Base-by-base conservation (phyloP, 2,329 filamentous ascomycete genomes). In the Fusarium tricinctum region DNA sequence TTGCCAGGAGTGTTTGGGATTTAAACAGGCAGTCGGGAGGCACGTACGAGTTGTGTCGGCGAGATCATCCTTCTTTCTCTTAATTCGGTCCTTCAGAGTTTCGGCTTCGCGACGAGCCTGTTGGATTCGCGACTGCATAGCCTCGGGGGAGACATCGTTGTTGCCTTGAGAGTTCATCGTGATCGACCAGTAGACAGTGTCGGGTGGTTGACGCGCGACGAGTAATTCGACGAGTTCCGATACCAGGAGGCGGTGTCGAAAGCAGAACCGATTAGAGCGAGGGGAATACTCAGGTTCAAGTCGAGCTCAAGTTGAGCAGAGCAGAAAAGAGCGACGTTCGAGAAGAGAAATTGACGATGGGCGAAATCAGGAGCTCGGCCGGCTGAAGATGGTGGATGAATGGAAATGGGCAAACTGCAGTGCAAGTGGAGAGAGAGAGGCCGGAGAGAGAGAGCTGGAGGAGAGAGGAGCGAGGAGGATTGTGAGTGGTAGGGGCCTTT, bases 11-110 rank as follows among this genome's bases (percentile, higher is more conserved):
- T 42, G 14, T 43, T 59, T 42, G 45, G 13, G 20, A 28, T 10
- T 42, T 42, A 28, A 40, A n/a, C 38, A 38, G 54, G 44, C n/a
- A 56, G 65, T 58, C 47, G 56, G 49, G 48, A 58, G 53, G 35
- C 67, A 87, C 95, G 89, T 90, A 99, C 96, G 91, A 78, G 94
- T 97, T 70, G 94, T 97, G 83, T 99, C 96, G 79, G 95, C 95
- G 75, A 99, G 89, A 84, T 98, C 96, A 88, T 99, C 96, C 92
- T 98, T 98, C 90, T 97, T 97, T 83, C 94, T 90, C 91, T 97
- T 98, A 89, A 98, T 98, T 82, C 93, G 91, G 81, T 98, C 95
- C 87, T 98, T 98, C 75, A 98, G 86, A 54, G 92, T 94, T 86
- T 98, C 96, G 76, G 96, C 96, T 87, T 99, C 96, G 85, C 96